phyloP scores from a whole-genome alignment of 768 basidiomycete species.

The Naganishia friedmannii region DNA sequence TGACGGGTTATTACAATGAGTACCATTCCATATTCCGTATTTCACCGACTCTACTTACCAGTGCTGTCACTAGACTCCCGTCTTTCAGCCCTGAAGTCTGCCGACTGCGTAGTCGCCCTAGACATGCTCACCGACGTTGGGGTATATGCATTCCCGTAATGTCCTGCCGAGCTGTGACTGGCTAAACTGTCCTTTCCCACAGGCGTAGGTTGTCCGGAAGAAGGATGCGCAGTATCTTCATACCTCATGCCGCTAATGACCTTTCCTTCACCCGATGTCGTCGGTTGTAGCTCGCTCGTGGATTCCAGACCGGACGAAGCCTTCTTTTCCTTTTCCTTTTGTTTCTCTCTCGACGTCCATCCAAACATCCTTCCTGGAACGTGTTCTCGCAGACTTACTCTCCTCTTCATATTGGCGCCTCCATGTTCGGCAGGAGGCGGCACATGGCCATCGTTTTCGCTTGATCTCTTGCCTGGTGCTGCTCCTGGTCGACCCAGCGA shows the following conservation, averaged over 20 bases:
- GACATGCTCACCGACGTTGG: conserved; percentile 11
- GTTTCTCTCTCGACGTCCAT: conserved; percentile 22
- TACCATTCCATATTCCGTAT: not conserved
- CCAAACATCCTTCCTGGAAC: conserved; percentile 28
- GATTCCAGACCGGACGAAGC: conserved; percentile 1
- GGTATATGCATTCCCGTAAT: not conserved
- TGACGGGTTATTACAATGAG: not conserved
- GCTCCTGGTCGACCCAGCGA: not conserved
- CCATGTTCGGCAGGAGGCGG: conserved; percentile 8
- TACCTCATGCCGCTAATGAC: conserved; percentile 9
- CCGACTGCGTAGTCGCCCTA: conserved; percentile 8
- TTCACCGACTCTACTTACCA: not conserved
- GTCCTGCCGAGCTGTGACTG: not conserved
- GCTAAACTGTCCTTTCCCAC: conserved; percentile 8
- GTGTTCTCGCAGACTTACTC: conserved; percentile 23
- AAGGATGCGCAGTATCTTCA: conserved; percentile 7
- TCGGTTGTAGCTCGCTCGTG: not conserved
- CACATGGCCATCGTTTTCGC: not conserved
- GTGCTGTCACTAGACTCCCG: not conserved
- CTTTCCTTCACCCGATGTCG: not conserved
- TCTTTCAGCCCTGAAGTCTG: conserved; percentile 1
- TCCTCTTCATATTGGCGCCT: conserved; percentile 18
- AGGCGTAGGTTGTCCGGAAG: conserved; percentile 2
- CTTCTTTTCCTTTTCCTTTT: conserved; percentile 30
- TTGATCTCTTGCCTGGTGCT: no score